Evolutionary conservation across 192 early-diverging fungal species (phyloP).

Genomic region (Backusella liffmaniae): DNA sequence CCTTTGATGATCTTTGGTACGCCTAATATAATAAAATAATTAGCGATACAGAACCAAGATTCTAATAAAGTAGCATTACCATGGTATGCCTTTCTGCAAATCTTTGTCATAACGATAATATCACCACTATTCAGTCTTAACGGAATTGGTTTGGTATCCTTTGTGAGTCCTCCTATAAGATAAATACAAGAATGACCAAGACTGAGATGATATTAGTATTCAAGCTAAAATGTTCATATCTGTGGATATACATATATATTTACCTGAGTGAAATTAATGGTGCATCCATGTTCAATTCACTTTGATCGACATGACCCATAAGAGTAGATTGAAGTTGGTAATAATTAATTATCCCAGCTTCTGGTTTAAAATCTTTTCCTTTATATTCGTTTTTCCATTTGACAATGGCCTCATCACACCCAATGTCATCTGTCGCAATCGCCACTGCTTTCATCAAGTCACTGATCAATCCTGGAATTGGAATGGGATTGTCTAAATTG

Average conservation of each 20-base stretch:
- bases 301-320: conserved; percentile 91
- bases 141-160: conserved; percentile 67
- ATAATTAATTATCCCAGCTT: conserved; percentile 94
- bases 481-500: conserved; percentile 58
- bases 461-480: conserved; percentile 69
- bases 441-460: conserved; percentile 66
- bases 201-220: conserved; percentile 34
- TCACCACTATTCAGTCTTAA: conserved; percentile 84
- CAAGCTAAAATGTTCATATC: not conserved
- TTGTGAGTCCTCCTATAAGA: conserved; percentile 72
- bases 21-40: conserved; percentile 23
- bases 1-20: conserved; percentile 79
- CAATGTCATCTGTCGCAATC: conserved; percentile 51
- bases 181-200: conserved; percentile 77
- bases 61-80: conserved; percentile 42
- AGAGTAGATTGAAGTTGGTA: conserved; percentile 79
- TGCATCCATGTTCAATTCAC: conserved; percentile 79
- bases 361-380: conserved; percentile 59
- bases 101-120: conserved; percentile 82
- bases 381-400: conserved; percentile 53
- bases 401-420: conserved; percentile 5
- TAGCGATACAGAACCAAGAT: not conserved
- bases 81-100: conserved; percentile 74
- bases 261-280: conserved; percentile 78
- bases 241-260: not conserved